Evolutionary conservation across 2,329 filamentous ascomycete species (phyloP), one percentile per base, ranked within the genome.

Genomic region (Fusarium sp.): DNA sequence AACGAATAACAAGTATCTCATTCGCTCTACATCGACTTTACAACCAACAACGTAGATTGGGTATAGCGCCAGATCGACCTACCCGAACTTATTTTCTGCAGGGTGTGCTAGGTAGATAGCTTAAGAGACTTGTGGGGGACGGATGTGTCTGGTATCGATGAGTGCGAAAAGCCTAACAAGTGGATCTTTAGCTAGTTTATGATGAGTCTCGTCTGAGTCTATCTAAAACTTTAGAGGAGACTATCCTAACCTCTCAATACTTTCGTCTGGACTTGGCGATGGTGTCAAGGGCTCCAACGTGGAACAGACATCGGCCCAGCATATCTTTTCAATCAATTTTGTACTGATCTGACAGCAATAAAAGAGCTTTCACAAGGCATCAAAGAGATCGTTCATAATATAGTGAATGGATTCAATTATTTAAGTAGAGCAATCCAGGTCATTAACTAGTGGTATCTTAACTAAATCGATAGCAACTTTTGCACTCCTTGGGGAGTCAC

Each of bases 401-500:
- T 34, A 46, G 21, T 56, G 25, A 45, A 42, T 41, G 43, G 40
- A 47, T 34, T 41, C 16, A 30, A 48, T 61, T 59, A 58, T 58
- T 23, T 50, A 53, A 64, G 34, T 30, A 28, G n/a, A 40, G 49
- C 23, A 34, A 48, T 37, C 45, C 42, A 27, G 27, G 18, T 68
- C 42, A 55, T 68, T 55, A 58, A 59, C 49, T 59, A 55, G 37
- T 68, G 65, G 65, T 68, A 68, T 68, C 64, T 68, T 46, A 68
- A 65, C 53, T 55, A 68, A 60, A 48, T 28, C 46, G 43, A 50
- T 63, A 57, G 59, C 58, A 63, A 40, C 25, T 69, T 45, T 65
- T 65, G 12, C 60, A 65, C 16, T 45, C 46, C 7, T 32, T 20
- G 13, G 42, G 55, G 7, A 61, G 43, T 66, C 43, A 66, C 63